These are phyloP conservation scores for Aureobasidium pullulans DNA, from an alignment of 2,329 filamentous ascomycete species.

Conservation along the genomic window DNA sequence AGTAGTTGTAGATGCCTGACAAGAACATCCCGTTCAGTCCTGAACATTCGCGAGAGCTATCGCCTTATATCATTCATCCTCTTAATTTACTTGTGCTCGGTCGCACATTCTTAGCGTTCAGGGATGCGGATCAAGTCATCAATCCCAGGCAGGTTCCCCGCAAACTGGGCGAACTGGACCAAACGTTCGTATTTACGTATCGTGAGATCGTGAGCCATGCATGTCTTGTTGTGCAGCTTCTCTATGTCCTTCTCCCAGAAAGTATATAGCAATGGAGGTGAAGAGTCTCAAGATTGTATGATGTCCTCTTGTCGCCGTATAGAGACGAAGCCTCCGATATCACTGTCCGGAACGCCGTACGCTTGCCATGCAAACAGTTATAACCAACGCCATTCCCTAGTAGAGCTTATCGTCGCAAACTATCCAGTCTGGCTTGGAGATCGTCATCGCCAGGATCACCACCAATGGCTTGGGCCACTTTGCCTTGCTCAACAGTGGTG, in stretches of 20 bases:
- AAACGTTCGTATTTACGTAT: slow-evolving; percentile 4
- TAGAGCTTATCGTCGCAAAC: slow-evolving; percentile 45
- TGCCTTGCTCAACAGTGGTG: slow-evolving; percentile 62
- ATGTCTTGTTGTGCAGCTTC: neutral
- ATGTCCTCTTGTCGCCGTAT: neutral
- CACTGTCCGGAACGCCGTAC: slow-evolving; percentile 10
- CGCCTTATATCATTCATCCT: neutral
- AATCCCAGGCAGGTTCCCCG: slow-evolving; percentile 4
- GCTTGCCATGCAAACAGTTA: slow-evolving; percentile 6
- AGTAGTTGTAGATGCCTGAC: neutral
- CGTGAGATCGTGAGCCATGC: neutral
- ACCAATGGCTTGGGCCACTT: slow-evolving; percentile 80
- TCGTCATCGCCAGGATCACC: slow-evolving; percentile 71
- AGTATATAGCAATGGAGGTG: neutral
- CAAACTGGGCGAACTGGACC: neutral
- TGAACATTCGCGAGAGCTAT: neutral
- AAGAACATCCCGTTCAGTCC: neutral
- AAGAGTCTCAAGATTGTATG: neutral
- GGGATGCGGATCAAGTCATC: slow-evolving; percentile 4
- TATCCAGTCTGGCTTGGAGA: slow-evolving; percentile 86
- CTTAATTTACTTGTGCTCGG: neutral
- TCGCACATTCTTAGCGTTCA: neutral
- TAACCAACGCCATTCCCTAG: neutral
- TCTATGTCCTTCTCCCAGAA: neutral
- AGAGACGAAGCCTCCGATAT: neutral